A percentile compares a stretch with the other conserved stretches of the same genome.
Evolutionary conservation across 495 filamentous ascomycete genomes (phyloP).

Genomic region (Penicillium flavigenum): DNA sequence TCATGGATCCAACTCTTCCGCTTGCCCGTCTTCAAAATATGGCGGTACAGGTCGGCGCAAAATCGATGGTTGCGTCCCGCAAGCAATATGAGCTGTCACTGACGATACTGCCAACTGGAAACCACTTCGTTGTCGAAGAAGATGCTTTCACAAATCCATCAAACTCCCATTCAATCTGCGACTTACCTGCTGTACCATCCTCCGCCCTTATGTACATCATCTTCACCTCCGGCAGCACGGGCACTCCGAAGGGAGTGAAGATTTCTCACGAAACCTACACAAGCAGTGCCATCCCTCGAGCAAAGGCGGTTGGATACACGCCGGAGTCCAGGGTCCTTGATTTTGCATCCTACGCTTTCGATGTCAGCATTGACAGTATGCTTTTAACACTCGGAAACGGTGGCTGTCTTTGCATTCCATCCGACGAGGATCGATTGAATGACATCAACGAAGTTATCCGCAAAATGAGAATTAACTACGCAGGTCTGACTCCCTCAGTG

Average conservation of each 20-base stretch:
- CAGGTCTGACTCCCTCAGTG: constrained; percentile 53
- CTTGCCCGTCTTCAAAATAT: constrained; percentile 43
- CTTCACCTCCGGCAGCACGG: constrained; percentile 56
- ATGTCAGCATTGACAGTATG: constrained; percentile 48
- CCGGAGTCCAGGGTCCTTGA: constrained; percentile 41
- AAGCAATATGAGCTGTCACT: constrained; percentile 27
- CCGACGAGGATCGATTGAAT: constrained; percentile 49
- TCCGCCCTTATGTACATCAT: constrained; percentile 43
- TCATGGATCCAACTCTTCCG: constrained; percentile 41
- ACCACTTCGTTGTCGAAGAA: constrained; percentile 29
- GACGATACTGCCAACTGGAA: constrained; percentile 30
- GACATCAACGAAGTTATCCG: constrained; percentile 50
- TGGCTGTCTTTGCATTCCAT: constrained; percentile 53
- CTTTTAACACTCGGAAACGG: constrained; percentile 45
- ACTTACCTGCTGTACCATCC: constrained; percentile 29
- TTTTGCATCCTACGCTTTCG: constrained; percentile 51
- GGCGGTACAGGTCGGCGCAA: constrained; percentile 33
- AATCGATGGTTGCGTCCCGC: constrained; percentile 34
- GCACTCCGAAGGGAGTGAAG: constrained; percentile 55
- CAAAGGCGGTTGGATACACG: constrained; percentile 37
- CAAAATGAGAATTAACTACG: constrained; percentile 44
- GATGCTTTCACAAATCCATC: constrained; percentile 20
- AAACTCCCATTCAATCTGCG: neutral
- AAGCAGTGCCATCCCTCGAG: constrained; percentile 38
- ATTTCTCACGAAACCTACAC: constrained; percentile 50